A percentile compares a stretch with the other conserved stretches of the same genome.
These are phyloP conservation scores for Zygnema cylindricum DNA, from an alignment of 139 green algal genomes.

Conservation along the genomic window DNA sequence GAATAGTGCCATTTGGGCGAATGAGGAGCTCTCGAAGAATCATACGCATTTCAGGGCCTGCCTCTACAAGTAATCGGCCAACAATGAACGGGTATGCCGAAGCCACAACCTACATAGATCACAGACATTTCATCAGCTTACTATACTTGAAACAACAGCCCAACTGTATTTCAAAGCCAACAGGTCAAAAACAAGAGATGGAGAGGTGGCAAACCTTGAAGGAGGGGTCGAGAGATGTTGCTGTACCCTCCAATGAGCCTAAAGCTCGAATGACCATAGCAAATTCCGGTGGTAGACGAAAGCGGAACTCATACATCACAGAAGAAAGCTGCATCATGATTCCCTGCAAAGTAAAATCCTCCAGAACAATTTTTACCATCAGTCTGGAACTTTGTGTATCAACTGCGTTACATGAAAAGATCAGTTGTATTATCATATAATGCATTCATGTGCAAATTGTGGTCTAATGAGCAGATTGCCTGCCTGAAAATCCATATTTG, in stretches of 20 bases:
- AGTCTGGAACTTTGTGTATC: too few relatives aligned
- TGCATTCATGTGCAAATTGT: too few relatives aligned
- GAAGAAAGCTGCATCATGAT: conserved; percentile 40
- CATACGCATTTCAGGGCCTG: conserved; percentile 22
- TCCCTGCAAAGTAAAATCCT: not conserved
- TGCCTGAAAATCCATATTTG: conserved; percentile 47
- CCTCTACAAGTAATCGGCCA: conserved; percentile 22
- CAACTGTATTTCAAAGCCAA: not conserved
- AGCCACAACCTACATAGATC: conserved; percentile 29
- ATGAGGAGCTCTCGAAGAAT: conserved; percentile 47
- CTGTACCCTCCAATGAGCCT: conserved; percentile 48
- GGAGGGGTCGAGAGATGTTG: conserved; percentile 37
- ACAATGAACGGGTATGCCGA: conserved; percentile 49
- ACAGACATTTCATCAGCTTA: not conserved
- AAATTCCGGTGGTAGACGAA: conserved; percentile 31
- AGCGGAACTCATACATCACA: conserved; percentile 47
- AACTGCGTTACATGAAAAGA: too few relatives aligned
- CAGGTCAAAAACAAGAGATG: conserved; percentile 2
- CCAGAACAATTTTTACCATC: too few relatives aligned
- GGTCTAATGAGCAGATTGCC: too few relatives aligned
- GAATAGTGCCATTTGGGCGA: not conserved
- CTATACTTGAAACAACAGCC: not conserved
- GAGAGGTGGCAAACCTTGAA: conserved; percentile 38
- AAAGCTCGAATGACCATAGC: conserved; percentile 45
- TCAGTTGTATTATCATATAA: too few relatives aligned